Base-by-base conservation (phyloP, 352 stramenopile genomes). In the Peronospora belbahrii region DNA sequence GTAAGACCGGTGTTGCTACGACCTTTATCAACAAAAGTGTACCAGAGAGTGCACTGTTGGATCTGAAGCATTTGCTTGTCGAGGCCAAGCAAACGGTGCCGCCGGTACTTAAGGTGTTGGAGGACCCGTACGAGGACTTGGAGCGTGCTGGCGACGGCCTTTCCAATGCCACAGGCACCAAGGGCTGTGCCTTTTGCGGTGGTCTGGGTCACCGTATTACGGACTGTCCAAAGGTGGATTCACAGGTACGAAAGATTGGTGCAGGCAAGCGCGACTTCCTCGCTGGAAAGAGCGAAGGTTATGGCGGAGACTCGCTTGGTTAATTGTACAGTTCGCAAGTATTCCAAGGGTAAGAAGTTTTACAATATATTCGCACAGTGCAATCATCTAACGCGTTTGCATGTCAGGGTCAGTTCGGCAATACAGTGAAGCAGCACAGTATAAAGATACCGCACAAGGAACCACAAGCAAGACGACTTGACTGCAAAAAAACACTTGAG, bases 1-100 rank as follows among this genome's bases (percentile, higher is more conserved):
- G 97, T 7, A 98, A 99, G 62, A 99, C 95, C 2, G 80, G 80
- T 24, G 95, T 99, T 0, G 97, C 96, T 1, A 99, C 97, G 8
- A 99, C 96, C 2, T 99, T 99, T 52, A 98, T 99, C 67, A 99
- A 99, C 72, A 98, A 98, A 69, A 89, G 79, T 41, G 80, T 94
- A 3, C 76, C 76, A 0, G 94, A 98, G 65, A 98, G 92, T 15
- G 94, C 94, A 2, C 65, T 99, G 10, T 63, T 99, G 35, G 96
- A 99, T 82, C 74, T 99, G 6, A 99, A 99, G 63, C 95, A 98
- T 65, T 56, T 99, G 51, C 82, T 99, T 9, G 88, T 97, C 14
- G 97, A 99, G 65, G 96, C 96, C 2, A 97, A 98, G 59, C 97
- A 99, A 70, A 95, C 92, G 1, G 95, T 99, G 22, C 97, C 97